These are phyloP conservation scores for Metschnikowia santaceciliae DNA, from an alignment of 805 yeast species.

Conservation along the genomic window DNA sequence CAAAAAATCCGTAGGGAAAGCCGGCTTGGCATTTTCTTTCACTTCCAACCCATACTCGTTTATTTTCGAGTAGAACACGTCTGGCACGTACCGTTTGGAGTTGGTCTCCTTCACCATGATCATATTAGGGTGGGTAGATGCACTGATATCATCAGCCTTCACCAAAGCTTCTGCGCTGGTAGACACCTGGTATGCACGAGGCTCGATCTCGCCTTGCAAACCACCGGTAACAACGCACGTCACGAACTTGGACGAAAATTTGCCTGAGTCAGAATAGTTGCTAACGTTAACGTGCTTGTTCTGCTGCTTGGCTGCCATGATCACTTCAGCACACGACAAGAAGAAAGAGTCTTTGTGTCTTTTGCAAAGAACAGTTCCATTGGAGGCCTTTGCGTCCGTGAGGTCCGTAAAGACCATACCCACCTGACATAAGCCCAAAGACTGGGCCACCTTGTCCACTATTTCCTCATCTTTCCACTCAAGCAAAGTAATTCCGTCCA, in stretches of 20 bases:
- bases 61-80: conserved; percentile 74
- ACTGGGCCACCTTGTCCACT: conserved; percentile 50
- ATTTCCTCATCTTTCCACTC: conserved; percentile 52
- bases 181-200: conserved; percentile 85
- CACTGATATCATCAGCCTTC: conserved; percentile 77
- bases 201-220: conserved; percentile 79
- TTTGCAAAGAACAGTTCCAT: conserved; percentile 88
- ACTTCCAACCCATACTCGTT: conserved; percentile 89
- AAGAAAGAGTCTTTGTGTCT: conserved; percentile 91
- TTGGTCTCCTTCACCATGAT: conserved; percentile 76
- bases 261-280: conserved; percentile 58
- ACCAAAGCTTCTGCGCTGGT: conserved; percentile 84
- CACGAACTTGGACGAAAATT: conserved; percentile 83
- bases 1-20: conserved; percentile 37
- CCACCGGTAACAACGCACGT: conserved; percentile 96
- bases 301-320: conserved; percentile 82
- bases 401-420: conserved; percentile 90
- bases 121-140: conserved; percentile 87
- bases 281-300: conserved; percentile 56
- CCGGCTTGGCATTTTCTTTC: conserved; percentile 54
- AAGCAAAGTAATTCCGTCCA: conserved; percentile 72
- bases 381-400: conserved; percentile 78
- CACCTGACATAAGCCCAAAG: conserved; percentile 63
- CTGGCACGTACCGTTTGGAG: conserved; percentile 84
- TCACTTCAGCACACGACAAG: conserved; percentile 79